Evolutionary conservation across 768 basidiomycete species (phyloP), one percentile per base, ranked within the genome.

Genomic region (Hirschioporus abietinus): DNA sequence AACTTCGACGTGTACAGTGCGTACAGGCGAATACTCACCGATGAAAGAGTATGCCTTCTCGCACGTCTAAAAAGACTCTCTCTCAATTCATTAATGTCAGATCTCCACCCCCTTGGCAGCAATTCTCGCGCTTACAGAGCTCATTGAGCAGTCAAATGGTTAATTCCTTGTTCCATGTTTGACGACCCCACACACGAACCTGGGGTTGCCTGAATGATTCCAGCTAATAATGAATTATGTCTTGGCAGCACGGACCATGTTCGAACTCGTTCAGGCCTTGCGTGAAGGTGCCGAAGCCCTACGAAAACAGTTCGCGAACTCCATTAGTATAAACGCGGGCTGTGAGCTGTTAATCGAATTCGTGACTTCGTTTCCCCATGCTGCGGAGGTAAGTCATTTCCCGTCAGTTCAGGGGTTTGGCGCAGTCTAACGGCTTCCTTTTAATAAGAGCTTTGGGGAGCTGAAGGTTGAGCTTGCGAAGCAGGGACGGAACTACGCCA

Each of bases 311-410:
- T 83, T 87, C 0, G 80, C 88, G 27, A 95, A 94, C 75, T 85
- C 91, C 25, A 91, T 95, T 78, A 88, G 92, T 69, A 80, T 94
- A 68, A 89, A 89, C 68, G 92, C 92, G n/a, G 95, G 95, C 66
- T 92, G 90, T 76, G 90, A 95, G 75, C 83, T 96, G 57, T 95
- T 96, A 80, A 89, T 92, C 72, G 89, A 91, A 12, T 96, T 95
- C 71, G 91, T 95, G 71, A 93, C 93, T 35, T 78, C 88, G 59
- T 90, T 91, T 73, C 91, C 90, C 25, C 91, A 94, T 73, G 91
- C 91, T 71, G 89, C 90, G 34, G 86, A 84, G 64, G 93, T 92
- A 77, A 77, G 90, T 77, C 17, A 64, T 52, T 65, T 15, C 42
- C n/a, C 64, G 23, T 30, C 30, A 15, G 6, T 34, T 34, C 15